These are phyloP conservation scores for Ophiostoma triangulosporum DNA, from an alignment of 2,329 filamentous ascomycete genomes.

Conservation along the genomic window DNA sequence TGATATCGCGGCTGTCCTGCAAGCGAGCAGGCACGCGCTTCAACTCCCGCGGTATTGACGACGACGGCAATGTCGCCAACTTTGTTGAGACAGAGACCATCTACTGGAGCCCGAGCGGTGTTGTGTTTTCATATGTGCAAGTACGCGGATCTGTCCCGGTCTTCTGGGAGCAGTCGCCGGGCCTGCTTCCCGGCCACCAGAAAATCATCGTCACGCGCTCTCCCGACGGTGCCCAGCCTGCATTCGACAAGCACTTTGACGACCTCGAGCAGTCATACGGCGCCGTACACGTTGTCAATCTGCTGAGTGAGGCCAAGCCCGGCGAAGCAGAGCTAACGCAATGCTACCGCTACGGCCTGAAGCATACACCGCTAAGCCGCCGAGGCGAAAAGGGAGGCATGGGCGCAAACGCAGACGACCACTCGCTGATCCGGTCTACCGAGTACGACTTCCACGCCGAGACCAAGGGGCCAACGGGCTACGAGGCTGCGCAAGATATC, in stretches of 20 bases:
- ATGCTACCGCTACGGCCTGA: slow-evolving; percentile 66
- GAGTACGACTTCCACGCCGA: slow-evolving; percentile 97
- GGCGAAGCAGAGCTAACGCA: slow-evolving; percentile 74
- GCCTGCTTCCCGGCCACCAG: slow-evolving; percentile 79
- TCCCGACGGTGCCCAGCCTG: slow-evolving; percentile 78
- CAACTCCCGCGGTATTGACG: slow-evolving; percentile 93
- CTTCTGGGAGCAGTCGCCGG: slow-evolving; percentile 92
- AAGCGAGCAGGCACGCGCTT: slow-evolving; percentile 85
- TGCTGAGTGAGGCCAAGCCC: slow-evolving; percentile 80
- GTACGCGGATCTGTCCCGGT: slow-evolving; percentile 85
- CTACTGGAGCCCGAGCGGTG: slow-evolving; percentile 65
- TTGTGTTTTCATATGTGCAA: slow-evolving; percentile 88
- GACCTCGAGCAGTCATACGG: slow-evolving; percentile 78
- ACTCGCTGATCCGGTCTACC: slow-evolving; percentile 63
- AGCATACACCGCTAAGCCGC: slow-evolving; percentile 49
- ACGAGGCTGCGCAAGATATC: slow-evolving; percentile 82
- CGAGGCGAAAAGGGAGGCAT: slow-evolving; percentile 25
- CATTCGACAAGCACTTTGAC: slow-evolving; percentile 91
- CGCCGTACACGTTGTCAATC: slow-evolving; percentile 81
- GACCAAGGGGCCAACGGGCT: slow-evolving; percentile 72
- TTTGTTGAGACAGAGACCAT: slow-evolving; percentile 97
- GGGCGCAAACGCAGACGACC: slow-evolving; percentile 39
- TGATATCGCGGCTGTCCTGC: slow-evolving; percentile 87
- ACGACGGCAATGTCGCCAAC: slow-evolving; percentile 94
- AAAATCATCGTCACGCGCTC: slow-evolving; percentile 88